Percentiles rank a stretch among this genome's conserved stretches.
Evolutionary conservation across 2,329 filamentous ascomycete genomes (phyloP).

Genomic region (Colletotrichum chrysophilum): DNA sequence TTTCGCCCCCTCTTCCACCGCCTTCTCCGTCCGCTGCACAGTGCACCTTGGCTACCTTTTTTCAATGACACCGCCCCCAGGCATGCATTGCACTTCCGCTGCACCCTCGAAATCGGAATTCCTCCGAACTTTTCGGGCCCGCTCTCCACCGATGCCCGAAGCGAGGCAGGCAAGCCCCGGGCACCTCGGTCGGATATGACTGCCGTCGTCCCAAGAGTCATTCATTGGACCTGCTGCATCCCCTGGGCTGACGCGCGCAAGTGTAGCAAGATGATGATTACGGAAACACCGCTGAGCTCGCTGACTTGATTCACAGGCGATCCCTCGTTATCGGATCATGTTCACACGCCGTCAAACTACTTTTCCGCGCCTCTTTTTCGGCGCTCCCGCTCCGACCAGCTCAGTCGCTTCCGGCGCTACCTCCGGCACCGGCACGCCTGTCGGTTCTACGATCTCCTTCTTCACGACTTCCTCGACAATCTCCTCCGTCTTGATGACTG

Average conservation of each 20-base stretch:
- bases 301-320: neutral
- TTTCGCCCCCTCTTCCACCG: neutral
- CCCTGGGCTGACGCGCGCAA: neutral
- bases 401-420: neutral
- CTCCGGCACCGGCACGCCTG: neutral
- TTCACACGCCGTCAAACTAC: neutral
- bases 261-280: neutral
- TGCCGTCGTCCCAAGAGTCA: neutral
- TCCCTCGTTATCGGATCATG: neutral
- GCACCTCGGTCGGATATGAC: neutral
- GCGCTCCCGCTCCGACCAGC: neutral
- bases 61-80: neutral
- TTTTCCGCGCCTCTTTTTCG: neutral
- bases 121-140: conserved; percentile 1
- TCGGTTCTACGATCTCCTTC: conserved; percentile 1
- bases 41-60: neutral
- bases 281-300: neutral
- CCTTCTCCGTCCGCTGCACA: neutral
- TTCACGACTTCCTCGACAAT: conserved; percentile 34
- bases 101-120: neutral
- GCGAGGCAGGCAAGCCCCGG: conserved; percentile 6
- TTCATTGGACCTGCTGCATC: neutral
- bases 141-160: neutral
- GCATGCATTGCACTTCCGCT: neutral
- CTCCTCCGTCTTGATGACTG: conserved; percentile 22